Base-by-base conservation (phyloP, 352 stramenopile species). In the Pythium myriotylum region DNA sequence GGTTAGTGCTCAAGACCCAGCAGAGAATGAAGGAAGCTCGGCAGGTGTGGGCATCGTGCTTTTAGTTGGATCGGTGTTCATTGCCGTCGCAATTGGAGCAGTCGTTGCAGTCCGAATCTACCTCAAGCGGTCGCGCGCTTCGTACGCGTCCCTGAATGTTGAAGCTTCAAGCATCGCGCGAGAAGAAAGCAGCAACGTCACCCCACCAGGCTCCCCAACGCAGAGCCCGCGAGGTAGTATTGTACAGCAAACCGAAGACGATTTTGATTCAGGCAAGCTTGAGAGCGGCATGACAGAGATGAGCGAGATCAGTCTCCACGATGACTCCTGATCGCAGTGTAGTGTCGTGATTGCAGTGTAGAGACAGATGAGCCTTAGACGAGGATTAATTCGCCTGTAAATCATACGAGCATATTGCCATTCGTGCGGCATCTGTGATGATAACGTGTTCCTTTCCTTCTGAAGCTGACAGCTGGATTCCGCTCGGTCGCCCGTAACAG, bases 341-440 rank as follows among this genome's bases (percentile, higher is more conserved):
- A 43, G 26, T 24, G n/a, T 22, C 19, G 26, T 29, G 17, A 54
- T 41, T 49, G 33, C 13, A 43, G 26, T 24, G n/a, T 22, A 20
- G 26, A 17, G 17, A 54, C 26, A 54, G 47, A 42, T 52, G 46
- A 37, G 2, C 23, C 40, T 41, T 54, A 22, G 26, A 7, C 23
- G 33, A n/a, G 29, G 17, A 17, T 41, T 27, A 54, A 19, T 6
- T 16, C n/a, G 47, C 35, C 33, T 26, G 58, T 16, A 79, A 43
- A 22, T 79, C 59, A 51, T 79, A 82, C 12, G 62, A 62, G 45
- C 73, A 74, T n/a, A 81, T 51, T 39, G 74, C 72, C 19, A 65
- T 62, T 7, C 73, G 75, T 22, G 55, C 37, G 46, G 64, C 63
- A 50, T 84, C 75, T 4, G 56, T 50, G 26, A 72, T 47, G 13